Conservation (phyloP, 306 rosid species). For the Benincasa hispida region DNA sequence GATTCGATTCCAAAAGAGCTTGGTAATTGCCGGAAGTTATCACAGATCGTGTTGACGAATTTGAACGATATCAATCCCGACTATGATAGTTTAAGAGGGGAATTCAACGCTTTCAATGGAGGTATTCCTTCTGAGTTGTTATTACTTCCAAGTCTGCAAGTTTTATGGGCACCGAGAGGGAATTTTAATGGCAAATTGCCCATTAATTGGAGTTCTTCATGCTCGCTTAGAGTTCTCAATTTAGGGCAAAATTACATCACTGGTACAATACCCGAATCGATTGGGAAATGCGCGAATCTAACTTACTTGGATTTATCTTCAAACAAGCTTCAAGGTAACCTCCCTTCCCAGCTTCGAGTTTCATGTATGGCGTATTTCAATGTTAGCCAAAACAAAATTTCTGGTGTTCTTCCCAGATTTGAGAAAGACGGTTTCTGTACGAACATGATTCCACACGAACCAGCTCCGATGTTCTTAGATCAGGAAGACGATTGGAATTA, state of each 20-base stretch:
- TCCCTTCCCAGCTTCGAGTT: constrained; percentile 28
- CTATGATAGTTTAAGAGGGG: constrained; percentile 33
- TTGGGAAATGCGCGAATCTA: constrained; percentile 38
- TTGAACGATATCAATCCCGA: constrained; percentile 7
- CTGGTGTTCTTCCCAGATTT: constrained; percentile 29
- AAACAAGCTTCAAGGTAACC: constrained; percentile 34
- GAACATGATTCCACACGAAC: constrained; percentile 1
- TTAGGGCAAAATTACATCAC: constrained; percentile 47
- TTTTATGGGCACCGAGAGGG: constrained; percentile 63
- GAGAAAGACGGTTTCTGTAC: constrained; percentile 17
- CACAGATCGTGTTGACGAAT: constrained; percentile 7
- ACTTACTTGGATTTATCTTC: constrained; percentile 55
- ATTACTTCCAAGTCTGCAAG: constrained; percentile 35
- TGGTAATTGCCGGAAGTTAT: constrained; percentile 33
- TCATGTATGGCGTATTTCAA: constrained; percentile 55
- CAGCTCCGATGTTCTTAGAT: constrained; percentile 7
- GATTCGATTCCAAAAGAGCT: constrained; percentile 35
- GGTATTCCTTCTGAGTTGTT: constrained; percentile 33
- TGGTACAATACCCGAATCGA: constrained; percentile 28
- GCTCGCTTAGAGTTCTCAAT: constrained; percentile 41
- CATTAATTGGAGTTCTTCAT: constrained; percentile 30
- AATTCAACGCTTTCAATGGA: constrained; percentile 56
- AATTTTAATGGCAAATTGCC: constrained; percentile 50
- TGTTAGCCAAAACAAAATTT: constrained; percentile 46
- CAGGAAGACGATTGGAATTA: constrained; percentile 11